Base-by-base conservation (phyloP, 495 filamentous ascomycete species). In the Aspergillus haitiensis region DNA sequence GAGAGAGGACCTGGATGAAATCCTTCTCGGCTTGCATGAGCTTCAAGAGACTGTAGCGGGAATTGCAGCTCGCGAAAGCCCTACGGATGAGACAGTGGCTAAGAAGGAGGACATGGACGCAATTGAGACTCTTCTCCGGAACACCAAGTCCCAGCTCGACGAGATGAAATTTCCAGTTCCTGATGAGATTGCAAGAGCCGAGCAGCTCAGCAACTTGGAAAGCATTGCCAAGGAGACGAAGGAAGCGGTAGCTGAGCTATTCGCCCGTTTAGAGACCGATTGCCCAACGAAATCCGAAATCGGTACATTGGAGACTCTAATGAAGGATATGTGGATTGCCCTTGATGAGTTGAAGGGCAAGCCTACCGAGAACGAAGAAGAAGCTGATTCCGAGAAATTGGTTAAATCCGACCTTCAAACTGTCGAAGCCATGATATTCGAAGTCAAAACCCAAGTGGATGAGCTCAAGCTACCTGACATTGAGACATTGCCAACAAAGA, bases 51-150 rank as follows among this genome's bases (percentile, higher is more conserved):
- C 79, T 7, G 74, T 90, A 9, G 67, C 73, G 4, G 75, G 75
- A 6, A 67, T 85, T 31, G 68, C 72, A 39, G 62, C 72, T 46
- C 71, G 73, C 31, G 77, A 82, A 18, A 76, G 62, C 44, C 71
- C 52, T 7, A 64, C 70, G 12, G 68, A 77, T 37, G 68, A 66
- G 59, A 74, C 55, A 65, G 78, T 53, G 39, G 84, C 84, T 21
- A 81, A 79, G 27, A 86, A 83, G 67, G 89, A 93, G 58, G 91
- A 96, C 63, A 88, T 88, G 3, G 85, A 91, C 58, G 89, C 88
- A n/a, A 91, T 97, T 56, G 92, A 96, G 70, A 92, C 86, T 0
- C 81, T 97, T 47, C 82, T 97, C 21, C 83, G 87, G 49, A 93
- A 92, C 67, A 90, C 90, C 16, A 96, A 95, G 64, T 82, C 87